Base-by-base conservation (phyloP, 805 yeast species). In the Nakazawaea ernobii region DNA sequence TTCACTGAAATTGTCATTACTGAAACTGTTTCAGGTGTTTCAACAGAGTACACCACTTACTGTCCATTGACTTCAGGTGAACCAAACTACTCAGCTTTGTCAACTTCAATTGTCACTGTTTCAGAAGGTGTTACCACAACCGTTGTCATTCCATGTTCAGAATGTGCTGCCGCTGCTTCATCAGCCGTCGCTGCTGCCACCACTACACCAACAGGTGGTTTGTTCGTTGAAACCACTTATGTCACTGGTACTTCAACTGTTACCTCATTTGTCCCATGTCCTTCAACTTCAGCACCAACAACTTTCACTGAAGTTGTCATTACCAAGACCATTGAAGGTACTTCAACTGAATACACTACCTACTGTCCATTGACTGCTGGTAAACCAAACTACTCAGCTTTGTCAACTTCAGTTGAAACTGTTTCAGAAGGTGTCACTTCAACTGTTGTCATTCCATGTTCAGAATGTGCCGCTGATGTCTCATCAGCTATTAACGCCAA, bases 41-140 rank as follows among this genome's bases (percentile, higher is more conserved):
- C 45, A 32, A 56, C 59, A 43, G 53, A 46, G 14, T 53, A 46
- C 55, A 55, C 57, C 48, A 57, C 59, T 45, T 55, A 50, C 59
- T 52, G 58, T 40, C 56, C 55, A 42, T 38, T 48, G 37, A 28
- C 49, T n/a, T 35, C 41, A 10, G 51, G 48, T 42, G 41, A 38
- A 11, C 48, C 48, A 42, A 46, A 24, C 24, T 40, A 28, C 45
- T 6, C 36, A 17, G 48, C 51, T 32, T 40, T 42, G 37, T 44
- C 51, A 28, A 45, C 51, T 30, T 44, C 45, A 13, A 11, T 14
- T 32, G 42, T 26, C 35, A 48, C 47, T 32, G 48, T 45, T 32
- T 33, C 43, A 26, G 43, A 48, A 30, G 46, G 42, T 35, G 35
- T 17, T 43, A 47, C 48, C 45, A 44, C 48, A 42, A 48, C 51